Evolutionary conservation across 192 early-diverging fungal species (phyloP).

Genomic region (Podila minutissima): DNA sequence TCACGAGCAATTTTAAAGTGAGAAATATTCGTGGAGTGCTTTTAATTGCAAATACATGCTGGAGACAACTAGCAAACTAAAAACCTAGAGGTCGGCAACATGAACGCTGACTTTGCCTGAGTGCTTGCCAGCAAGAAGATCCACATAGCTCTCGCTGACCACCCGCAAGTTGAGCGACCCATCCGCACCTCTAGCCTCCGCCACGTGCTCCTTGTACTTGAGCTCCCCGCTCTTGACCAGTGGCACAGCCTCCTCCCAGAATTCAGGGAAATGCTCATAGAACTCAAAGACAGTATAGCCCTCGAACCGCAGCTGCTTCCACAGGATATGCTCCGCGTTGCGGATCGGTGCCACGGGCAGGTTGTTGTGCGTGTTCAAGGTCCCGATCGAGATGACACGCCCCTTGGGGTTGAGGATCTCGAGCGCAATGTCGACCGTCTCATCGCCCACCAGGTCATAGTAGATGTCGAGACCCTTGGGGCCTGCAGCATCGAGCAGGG

Average conservation of each 20-base stretch:
- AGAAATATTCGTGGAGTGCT: not conserved
- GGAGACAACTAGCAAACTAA: too few species aligned
- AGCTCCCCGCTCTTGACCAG: conserved; percentile 27
- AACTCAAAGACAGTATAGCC: conserved; percentile 12
- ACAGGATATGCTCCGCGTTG: conserved; percentile 9
- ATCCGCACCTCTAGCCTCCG: not conserved
- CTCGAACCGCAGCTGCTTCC: conserved; percentile 9
- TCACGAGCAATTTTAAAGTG: too few species aligned
- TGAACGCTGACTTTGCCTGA: conserved; percentile 24
- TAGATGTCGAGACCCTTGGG: conserved; percentile 77
- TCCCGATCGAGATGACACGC: conserved; percentile 16
- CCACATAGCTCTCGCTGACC: conserved; percentile 3
- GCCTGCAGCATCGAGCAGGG: not conserved
- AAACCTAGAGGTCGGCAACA: not conserved
- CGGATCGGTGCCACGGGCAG: not conserved
- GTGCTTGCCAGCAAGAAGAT: conserved; percentile 19
- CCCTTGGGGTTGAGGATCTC: conserved; percentile 29
- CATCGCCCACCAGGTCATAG: conserved; percentile 80
- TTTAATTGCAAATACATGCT: not conserved
- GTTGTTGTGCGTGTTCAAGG: not conserved
- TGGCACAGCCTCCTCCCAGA: conserved; percentile 31
- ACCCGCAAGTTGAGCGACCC: conserved; percentile 5
- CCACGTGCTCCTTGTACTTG: conserved; percentile 5
- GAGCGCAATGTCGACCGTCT: conserved; percentile 31
- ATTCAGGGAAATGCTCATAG: not conserved